Conservation (phyloP, 1,139 yeast genomes). For the Lodderomyces beijingensis region DNA sequence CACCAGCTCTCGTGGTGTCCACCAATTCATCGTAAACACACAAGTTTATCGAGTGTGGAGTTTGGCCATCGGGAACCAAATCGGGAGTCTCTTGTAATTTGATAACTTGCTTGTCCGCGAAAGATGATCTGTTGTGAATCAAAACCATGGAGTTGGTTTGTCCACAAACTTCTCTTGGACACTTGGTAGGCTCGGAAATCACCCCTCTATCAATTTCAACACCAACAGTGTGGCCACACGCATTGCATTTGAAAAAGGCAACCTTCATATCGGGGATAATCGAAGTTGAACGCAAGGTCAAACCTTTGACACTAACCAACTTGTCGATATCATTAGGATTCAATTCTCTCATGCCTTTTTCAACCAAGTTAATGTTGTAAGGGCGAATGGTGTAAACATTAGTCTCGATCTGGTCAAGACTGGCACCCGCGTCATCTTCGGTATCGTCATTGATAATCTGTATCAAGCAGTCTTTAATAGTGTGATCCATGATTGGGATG, state of each 20-base stretch:
- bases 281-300: conserved; percentile 83
- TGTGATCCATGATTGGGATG: conserved; percentile 95
- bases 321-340: conserved; percentile 96
- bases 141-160: conserved; percentile 84
- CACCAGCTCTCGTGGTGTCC: conserved; percentile 95
- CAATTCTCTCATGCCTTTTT: conserved; percentile 86
- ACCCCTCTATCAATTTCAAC: conserved; percentile 94
- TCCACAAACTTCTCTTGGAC: conserved; percentile 88
- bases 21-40: conserved; percentile 96
- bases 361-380: conserved; percentile 59
- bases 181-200: conserved; percentile 86
- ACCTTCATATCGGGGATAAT: conserved; percentile 97
- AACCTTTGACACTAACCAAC: conserved; percentile 84
- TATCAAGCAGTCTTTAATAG: conserved; percentile 85
- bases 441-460: conserved; percentile 61
- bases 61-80: conserved; percentile 97
- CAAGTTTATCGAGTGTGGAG: conserved; percentile 92
- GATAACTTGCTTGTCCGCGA: conserved; percentile 92
- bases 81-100: conserved; percentile 97
- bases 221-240: conserved; percentile 88
- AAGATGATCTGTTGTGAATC: conserved; percentile 85
- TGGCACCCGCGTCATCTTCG: conserved; percentile 26
- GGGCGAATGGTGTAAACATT: conserved; percentile 86
- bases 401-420: conserved; percentile 69
- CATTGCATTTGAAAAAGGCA: conserved; percentile 92